A percentile compares a stretch with the other conserved stretches of the same genome.
Evolutionary conservation across 148 eudicot genomes (phyloP).

Genomic region (Beta vulgaris): DNA sequence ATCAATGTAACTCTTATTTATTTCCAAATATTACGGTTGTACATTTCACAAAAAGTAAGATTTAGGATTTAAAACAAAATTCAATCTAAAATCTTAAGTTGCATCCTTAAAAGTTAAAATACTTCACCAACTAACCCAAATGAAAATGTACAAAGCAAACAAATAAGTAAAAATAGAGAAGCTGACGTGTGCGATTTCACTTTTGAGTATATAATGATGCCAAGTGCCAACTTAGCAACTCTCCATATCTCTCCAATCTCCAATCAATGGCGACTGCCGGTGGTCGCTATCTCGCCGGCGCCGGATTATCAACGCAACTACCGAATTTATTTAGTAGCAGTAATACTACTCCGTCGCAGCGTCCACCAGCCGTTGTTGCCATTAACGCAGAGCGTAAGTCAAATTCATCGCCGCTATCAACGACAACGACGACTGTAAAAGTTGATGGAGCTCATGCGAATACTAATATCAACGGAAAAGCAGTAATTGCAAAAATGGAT

Average conservation of each 20-base stretch:
- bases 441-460: neutral
- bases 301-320: neutral
- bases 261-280: conserved; percentile 3
- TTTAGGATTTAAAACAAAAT: too few species aligned
- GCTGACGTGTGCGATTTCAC: neutral
- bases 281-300: neutral
- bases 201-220: neutral
- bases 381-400: neutral
- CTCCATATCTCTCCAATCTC: neutral
- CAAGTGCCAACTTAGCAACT: too few species aligned
- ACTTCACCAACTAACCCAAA: too few species aligned
- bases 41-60: too few species aligned
- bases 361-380: neutral
- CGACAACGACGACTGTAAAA: neutral
- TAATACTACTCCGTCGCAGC: neutral
- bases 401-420: neutral
- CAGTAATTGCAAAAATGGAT: neutral
- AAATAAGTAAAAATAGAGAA: too few species aligned
- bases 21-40: too few species aligned
- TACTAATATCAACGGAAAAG: neutral
- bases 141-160: too few species aligned
- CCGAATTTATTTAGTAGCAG: too few species aligned
- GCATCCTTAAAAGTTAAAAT: too few species aligned
- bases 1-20: too few species aligned
- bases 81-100: too few species aligned